Evolutionary conservation across 331 rosid genomes (phyloP), one percentile per base, ranked within the genome.

Genomic region (Erythrophleum ivorense): DNA sequence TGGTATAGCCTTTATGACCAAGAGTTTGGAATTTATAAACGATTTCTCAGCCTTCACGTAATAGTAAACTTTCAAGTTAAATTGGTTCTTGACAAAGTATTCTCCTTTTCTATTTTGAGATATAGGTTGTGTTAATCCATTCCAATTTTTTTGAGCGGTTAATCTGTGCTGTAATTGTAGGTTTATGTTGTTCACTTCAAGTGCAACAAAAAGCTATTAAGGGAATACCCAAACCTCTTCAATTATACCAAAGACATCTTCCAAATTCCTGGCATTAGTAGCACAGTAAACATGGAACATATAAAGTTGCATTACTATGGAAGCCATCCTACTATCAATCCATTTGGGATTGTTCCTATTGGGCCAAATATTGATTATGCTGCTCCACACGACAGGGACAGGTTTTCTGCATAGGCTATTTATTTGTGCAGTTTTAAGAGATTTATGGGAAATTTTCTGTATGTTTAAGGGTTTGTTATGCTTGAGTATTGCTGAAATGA

Each of bases 161-260:
- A 50, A 1, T 15, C 14, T 62, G 73, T 63, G 57, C 18, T 45
- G 72, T 45, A 55, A 79, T 64, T 80, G 73, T 87, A 95, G 98
- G 98, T 93, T 76, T 95, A 95, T 84, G 96, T 78, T 34, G 97
- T 95, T 82, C 98, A 95, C 81, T 95, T 95, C 88, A 95, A 95
- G 87, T 95, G 99, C 91, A 95, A 95, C 94, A 90, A 95, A 87
- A 95, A 91, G 80, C 88, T 84, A 12, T 76, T 93, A 8, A 82
- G 91, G 6, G 99, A 95, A 87, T 93, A 89, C 80, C 91, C 89
- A 1, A 90, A 95, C 86, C 84, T 95, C 84, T 95, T 95, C 83
- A 93, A 93, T 40, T 91, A 91, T 86, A 88, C 91, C 53, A 93
- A 93, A 84, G 98, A 91, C 82, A 90, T 95, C 41, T 95, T 71